Evolutionary conservation across 2,329 filamentous ascomycete species (phyloP), one percentile per base, ranked within the genome.

Genomic region (Plenodomus tracheiphilus): DNA sequence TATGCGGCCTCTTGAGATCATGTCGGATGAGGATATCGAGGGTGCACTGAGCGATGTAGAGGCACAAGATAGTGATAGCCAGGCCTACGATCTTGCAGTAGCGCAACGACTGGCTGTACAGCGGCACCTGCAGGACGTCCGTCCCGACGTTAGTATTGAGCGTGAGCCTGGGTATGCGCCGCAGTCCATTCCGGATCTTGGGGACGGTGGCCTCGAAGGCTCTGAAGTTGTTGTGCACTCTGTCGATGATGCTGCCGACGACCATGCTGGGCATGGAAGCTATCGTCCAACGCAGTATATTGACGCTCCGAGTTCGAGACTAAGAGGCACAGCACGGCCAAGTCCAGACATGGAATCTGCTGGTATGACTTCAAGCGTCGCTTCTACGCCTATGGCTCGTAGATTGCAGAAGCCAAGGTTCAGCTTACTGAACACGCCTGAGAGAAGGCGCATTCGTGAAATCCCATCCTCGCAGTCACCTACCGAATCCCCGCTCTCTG

Each of bases 401-500:
- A 32, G 28, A n/a, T 47, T 48, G 1, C 21, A 21, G 8, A 68
- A 53, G 38, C 36, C 58, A 7, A 62, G 58, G 7, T 70, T 69
- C 17, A 52, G 64, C 30, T 56, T 70, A 1, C 43, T 71, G 7
- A 54, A 66, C n/a, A 71, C 68, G 2, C 69, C 69, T 11, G 63
- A 70, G 38, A 68, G 63, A 46, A 65, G 61, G 16, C 59, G 58
- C 4, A 43, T 69, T 6, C 51, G 54, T n/a, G 66, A 66, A 41
- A 70, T 71, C 39, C 59, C 64, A 10, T 71, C 69, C 1, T 71
- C 69, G n/a, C 69, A 71, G 39, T 71, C 69, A 17, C 68, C 69
- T 13, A 47, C 64, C 7, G 65, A 68, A 4, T 66, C 66, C 3
- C 54, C 60, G 1, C 39, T 70, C 0, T 69, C 63, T 10, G 67